Conservation (phyloP, 2,329 filamentous ascomycete species). For the Ophiostoma piceae region DNA sequence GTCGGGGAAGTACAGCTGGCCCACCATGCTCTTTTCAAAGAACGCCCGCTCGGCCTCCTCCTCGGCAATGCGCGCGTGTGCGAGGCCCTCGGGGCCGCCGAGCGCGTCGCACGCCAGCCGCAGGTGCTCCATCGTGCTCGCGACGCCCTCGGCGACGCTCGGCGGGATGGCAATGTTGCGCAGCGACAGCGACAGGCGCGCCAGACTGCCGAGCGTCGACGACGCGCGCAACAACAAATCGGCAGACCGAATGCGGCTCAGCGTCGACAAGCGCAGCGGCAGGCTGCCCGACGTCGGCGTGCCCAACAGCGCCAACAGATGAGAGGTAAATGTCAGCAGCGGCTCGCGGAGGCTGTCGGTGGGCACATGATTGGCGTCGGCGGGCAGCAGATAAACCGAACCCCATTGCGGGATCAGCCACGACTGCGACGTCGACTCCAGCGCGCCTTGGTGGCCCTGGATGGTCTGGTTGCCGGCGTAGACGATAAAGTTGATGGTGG, state of each 20-base stretch:
- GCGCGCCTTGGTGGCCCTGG: conserved; percentile 30
- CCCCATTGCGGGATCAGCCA: conserved; percentile 99
- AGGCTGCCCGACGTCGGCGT: conserved; percentile 78
- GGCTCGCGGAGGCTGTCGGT: conserved; percentile 66
- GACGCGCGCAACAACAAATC: conserved; percentile 84
- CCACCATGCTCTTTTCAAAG: conserved; percentile 99
- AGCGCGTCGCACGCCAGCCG: conserved; percentile 70
- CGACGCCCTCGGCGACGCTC: conserved; percentile 78
- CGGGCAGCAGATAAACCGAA: conserved; percentile 56
- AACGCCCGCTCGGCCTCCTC: conserved; percentile 87
- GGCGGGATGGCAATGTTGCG: conserved; percentile 87
- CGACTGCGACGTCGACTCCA: conserved; percentile 47
- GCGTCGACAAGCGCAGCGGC: conserved; percentile 75
- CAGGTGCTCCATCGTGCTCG: conserved; percentile 72
- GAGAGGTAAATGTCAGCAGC: conserved; percentile 84
- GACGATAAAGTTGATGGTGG: conserved; percentile 92
- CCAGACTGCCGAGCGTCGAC: conserved; percentile 87
- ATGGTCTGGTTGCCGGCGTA: conserved; percentile 80
- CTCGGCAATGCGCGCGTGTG: conserved; percentile 79
- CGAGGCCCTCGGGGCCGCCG: conserved; percentile 60
- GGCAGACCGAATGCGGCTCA: conserved; percentile 79
- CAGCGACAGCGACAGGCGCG: conserved; percentile 75
- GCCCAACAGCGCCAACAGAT: conserved; percentile 81
- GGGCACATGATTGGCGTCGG: conserved; percentile 50
- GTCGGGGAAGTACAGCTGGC: conserved; percentile 95